These are phyloP conservation scores for Cymbidium sinense DNA, from an alignment of 106 monocot species.

Conservation along the genomic window DNA sequence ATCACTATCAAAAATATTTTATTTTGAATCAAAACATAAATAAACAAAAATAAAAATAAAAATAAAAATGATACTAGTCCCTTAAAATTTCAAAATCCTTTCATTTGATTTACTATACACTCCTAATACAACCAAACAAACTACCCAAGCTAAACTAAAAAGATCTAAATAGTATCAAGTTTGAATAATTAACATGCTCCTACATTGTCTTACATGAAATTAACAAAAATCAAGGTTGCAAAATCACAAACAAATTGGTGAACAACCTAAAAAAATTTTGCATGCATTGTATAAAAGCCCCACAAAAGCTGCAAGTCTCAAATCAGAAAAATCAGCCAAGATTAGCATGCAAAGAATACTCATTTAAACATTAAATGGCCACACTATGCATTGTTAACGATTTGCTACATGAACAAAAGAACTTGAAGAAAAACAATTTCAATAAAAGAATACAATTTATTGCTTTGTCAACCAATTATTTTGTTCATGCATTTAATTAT, in stretches of 20 bases:
- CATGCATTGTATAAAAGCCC: not conserved
- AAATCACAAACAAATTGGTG: not conserved
- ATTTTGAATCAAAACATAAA: no score
- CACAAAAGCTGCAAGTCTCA: no score
- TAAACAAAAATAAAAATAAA: no score
- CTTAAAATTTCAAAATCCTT: no score
- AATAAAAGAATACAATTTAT: not conserved
- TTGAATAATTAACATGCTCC: not conserved
- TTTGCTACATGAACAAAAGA: not conserved
- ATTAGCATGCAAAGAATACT: no score
- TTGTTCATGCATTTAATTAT: not conserved
- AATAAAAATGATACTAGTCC: no score
- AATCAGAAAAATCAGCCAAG: no score
- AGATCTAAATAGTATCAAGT: not conserved
- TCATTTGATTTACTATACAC: no score
- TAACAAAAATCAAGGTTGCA: not conserved
- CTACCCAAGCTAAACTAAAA: not conserved
- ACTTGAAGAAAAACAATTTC: not conserved
- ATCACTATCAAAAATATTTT: no score
- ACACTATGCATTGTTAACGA: not conserved
- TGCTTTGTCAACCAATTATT: not conserved
- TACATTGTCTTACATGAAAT: not conserved
- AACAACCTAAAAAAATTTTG: not conserved
- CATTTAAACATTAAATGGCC: no score
- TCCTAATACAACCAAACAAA: no score